Evolutionary conservation across 108 stramenopile species (phyloP).

Genomic region (Conticribra weissflogii): DNA sequence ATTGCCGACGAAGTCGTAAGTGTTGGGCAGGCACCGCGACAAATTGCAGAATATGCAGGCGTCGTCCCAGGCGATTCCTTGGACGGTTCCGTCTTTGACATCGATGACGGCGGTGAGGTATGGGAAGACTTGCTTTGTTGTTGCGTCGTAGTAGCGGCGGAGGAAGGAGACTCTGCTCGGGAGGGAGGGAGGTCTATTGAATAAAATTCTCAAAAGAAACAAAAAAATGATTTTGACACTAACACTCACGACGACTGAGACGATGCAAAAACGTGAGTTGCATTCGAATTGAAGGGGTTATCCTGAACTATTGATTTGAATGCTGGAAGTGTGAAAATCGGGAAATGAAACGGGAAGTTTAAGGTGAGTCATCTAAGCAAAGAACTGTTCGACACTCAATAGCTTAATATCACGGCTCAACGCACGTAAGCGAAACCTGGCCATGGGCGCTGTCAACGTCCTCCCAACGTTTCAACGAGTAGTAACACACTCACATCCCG

Average conservation of each 20-base stretch:
- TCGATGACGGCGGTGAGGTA: conserved; percentile 87
- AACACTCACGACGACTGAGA: conserved; percentile 38
- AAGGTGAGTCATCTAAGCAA: neutral
- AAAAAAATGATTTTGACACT: neutral
- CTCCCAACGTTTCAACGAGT: too few species aligned
- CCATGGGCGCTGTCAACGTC: neutral
- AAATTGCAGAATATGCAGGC: conserved; percentile 84
- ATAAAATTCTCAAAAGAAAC: neutral
- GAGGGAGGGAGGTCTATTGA: neutral
- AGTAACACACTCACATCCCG: conserved; percentile 31
- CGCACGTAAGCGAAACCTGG: neutral
- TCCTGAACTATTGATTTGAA: conserved; percentile 15
- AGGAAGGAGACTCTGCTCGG: conserved; percentile 46
- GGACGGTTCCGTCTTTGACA: conserved; percentile 79
- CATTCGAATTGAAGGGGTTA: conserved; percentile 11
- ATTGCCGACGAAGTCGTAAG: conserved; percentile 77
- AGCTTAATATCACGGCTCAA: neutral
- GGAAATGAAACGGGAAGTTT: neutral
- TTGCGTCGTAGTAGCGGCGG: conserved; percentile 60
- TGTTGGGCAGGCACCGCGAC: conserved; percentile 63
- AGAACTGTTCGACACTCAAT: neutral
- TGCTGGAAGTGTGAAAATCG: conserved; percentile 19
- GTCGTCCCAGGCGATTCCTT: conserved; percentile 92
- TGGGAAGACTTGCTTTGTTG: conserved; percentile 61
- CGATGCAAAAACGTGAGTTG: conserved; percentile 38